phyloP scores from a whole-genome alignment of 768 basidiomycete genomes.

The Porpolomopsis calyptriformis region DNA sequence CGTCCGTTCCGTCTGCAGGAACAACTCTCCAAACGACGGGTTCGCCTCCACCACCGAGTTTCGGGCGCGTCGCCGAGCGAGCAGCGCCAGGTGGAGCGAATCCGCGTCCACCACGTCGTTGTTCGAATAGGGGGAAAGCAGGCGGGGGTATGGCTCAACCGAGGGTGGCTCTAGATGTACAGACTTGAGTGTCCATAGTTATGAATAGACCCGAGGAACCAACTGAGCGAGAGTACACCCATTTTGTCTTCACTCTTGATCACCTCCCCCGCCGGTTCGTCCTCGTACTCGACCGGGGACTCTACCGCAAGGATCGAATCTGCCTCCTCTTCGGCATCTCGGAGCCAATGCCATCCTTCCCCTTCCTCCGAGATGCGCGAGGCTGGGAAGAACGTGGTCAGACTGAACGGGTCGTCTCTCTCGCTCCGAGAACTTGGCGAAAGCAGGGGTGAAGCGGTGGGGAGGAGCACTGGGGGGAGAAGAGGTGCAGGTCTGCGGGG shows the following conservation, averaged over 20 bases:
- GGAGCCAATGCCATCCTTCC: conserved; percentile 34
- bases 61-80: conserved; percentile 17
- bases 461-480: not conserved
- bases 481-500: not conserved
- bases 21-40: not conserved
- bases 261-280: conserved; percentile 22
- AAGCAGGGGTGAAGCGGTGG: not conserved
- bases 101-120: conserved; percentile 29
- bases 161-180: no score
- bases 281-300: conserved; percentile 16
- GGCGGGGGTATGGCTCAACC: no score
- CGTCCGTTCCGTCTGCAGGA: conserved; percentile 9
- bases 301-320: conserved; percentile 10
- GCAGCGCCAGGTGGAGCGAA: conserved; percentile 24
- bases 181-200: no score
- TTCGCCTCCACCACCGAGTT: not conserved
- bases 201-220: conserved; percentile 9
- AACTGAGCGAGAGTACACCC: conserved; percentile 37
- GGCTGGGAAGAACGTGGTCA: conserved; percentile 38
- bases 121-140: conserved; percentile 27
- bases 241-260: conserved; percentile 40
- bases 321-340: conserved; percentile 19
- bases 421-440: conserved; percentile 14
- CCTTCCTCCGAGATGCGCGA: conserved; percentile 16
- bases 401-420: conserved; percentile 37